A percentile compares a stretch with the other conserved stretches of the same genome.
These are phyloP conservation scores for Pyrenochaeta sp. DNA, from an alignment of 2,329 filamentous ascomycete species.

Conservation along the genomic window DNA sequence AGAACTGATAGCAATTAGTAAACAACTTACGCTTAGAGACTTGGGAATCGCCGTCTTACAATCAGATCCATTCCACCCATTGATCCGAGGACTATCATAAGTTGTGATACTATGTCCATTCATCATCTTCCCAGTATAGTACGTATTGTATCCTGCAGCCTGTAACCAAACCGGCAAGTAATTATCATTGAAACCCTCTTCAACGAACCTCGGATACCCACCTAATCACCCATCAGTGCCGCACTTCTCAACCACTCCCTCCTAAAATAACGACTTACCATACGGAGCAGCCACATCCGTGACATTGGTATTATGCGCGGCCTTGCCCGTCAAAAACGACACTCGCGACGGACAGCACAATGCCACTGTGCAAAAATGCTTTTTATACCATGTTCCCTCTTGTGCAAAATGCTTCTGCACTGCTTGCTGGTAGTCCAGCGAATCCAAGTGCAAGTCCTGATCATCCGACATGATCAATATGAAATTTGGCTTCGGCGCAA, in stretches of 20 bases:
- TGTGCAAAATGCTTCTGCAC: slow-evolving; percentile 64
- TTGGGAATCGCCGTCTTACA: slow-evolving; percentile 24
- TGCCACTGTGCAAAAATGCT: slow-evolving; percentile 72
- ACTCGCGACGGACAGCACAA: slow-evolving; percentile 74
- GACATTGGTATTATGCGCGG: slow-evolving; percentile 75
- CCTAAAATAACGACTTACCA: slow-evolving; percentile 51
- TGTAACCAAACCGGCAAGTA: slow-evolving; percentile 78
- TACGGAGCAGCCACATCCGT: slow-evolving; percentile 65
- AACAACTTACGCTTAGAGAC: not conserved
- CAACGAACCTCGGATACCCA: slow-evolving; percentile 71
- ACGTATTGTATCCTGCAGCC: slow-evolving; percentile 71
- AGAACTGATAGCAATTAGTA: slow-evolving; percentile 38
- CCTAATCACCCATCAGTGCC: slow-evolving; percentile 36
- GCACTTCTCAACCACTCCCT: slow-evolving; percentile 1
- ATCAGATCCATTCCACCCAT: slow-evolving; percentile 66
- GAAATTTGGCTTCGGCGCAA: slow-evolving; percentile 57
- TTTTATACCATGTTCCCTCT: slow-evolving; percentile 65
- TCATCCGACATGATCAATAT: slow-evolving; percentile 74
- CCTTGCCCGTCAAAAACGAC: slow-evolving; percentile 69
- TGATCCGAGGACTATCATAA: slow-evolving; percentile 65
- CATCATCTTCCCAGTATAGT: slow-evolving; percentile 77
- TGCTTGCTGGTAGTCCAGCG: slow-evolving; percentile 66
- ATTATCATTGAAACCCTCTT: slow-evolving; percentile 69
- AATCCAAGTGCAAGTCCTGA: slow-evolving; percentile 69
- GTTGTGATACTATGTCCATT: slow-evolving; percentile 69